These are phyloP conservation scores for Aspergillus aculeatinus DNA, from an alignment of 2,329 filamentous ascomycete genomes.

Conservation along the genomic window DNA sequence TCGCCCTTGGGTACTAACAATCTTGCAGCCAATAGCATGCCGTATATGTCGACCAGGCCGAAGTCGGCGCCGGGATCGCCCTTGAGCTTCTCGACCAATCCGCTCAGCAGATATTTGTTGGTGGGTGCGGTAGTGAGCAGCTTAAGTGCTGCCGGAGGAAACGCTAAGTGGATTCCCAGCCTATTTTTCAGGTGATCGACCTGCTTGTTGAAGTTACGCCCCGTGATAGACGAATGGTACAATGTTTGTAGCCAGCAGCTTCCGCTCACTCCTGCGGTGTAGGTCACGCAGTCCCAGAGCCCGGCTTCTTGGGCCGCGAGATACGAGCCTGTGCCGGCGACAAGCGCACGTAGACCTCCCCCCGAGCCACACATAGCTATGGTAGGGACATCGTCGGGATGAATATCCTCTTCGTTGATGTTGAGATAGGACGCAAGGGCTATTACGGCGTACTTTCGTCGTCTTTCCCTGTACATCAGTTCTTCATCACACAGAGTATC, in stretches of 20 bases:
- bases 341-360: constrained; percentile 82
- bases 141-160: constrained; percentile 78
- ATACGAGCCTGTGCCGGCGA: constrained; percentile 86
- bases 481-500: constrained; percentile 80
- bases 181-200: constrained; percentile 84
- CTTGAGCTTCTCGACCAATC: constrained; percentile 86
- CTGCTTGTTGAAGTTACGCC: constrained; percentile 65
- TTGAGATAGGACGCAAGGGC: constrained; percentile 81
- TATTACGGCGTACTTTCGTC: constrained; percentile 66
- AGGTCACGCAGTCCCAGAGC: constrained; percentile 89
- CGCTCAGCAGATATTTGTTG: constrained; percentile 84
- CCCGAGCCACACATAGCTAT: constrained; percentile 96
- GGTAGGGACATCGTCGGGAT: constrained; percentile 86
- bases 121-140: constrained; percentile 85
- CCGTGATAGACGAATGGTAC: constrained; percentile 76
- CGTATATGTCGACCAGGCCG: constrained; percentile 91
- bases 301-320: constrained; percentile 81
- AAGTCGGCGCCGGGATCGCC: constrained; percentile 78
- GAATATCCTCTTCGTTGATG: constrained; percentile 74
- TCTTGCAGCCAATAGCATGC: constrained; percentile 77
- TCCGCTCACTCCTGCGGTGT: constrained; percentile 92
- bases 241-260: constrained; percentile 93
- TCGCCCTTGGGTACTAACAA: constrained; percentile 85
- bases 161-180: constrained; percentile 85
- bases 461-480: constrained; percentile 67